Conservation (phyloP, 2,329 filamentous ascomycete genomes). For the Phialocephala subalpina region DNA sequence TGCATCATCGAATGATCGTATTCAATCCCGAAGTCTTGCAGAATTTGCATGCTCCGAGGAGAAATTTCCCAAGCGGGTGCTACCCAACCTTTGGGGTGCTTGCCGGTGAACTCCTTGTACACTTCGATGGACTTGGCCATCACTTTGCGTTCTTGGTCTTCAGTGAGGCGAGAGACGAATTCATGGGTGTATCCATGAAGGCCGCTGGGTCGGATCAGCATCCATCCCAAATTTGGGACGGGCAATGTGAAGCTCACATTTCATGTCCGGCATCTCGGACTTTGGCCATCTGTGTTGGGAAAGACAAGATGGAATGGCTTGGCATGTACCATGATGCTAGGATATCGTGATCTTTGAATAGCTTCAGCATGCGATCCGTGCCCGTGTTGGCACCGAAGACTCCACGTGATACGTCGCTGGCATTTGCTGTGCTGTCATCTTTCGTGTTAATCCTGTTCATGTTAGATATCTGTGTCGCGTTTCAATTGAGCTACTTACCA, state of each 20-base stretch:
- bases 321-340: conserved; percentile 52
- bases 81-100: conserved; percentile 1
- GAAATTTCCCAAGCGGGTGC: conserved; percentile 5
- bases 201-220: background rate
- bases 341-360: conserved; percentile 51
- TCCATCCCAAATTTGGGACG: no score
- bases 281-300: conserved; percentile 32
- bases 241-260: background rate
- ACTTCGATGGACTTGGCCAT: conserved; percentile 6
- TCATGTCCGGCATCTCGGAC: conserved; percentile 10
- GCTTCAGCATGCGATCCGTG: conserved; percentile 45
- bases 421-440: conserved; percentile 46
- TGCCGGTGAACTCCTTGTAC: conserved; percentile 4
- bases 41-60: conserved; percentile 7
- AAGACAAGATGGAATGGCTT: conserved; percentile 43
- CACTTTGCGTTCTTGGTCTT: conserved; percentile 3
- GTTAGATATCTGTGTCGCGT: no score
- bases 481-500: conserved; percentile 42
- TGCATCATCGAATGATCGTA: conserved; percentile 9
- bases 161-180: conserved; percentile 2
- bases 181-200: conserved; percentile 4
- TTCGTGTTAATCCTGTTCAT: conserved; percentile 49
- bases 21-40: background rate
- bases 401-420: conserved; percentile 39
- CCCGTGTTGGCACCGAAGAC: conserved; percentile 39